These are phyloP conservation scores for Didymosphaeria variabile DNA, from an alignment of 2,329 filamentous ascomycete species.

Conservation along the genomic window DNA sequence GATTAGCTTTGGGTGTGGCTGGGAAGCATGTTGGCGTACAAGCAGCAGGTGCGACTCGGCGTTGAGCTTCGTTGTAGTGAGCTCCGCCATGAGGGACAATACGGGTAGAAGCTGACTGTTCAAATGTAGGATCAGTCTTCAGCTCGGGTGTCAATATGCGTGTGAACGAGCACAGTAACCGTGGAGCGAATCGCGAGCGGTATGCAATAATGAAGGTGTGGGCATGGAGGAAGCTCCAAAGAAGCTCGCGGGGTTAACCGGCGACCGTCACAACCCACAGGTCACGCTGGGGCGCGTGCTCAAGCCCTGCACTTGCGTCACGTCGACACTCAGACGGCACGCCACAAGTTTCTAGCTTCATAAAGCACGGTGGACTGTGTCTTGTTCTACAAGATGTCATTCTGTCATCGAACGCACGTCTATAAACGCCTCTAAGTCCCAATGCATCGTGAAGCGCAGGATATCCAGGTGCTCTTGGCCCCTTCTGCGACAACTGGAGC, in stretches of 20 bases:
- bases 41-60: constrained; percentile 79
- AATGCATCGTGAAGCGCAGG: constrained; percentile 45
- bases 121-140: not conserved
- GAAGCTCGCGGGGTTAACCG: constrained; percentile 27
- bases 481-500: constrained; percentile 43
- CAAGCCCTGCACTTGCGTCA: not conserved
- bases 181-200: not conserved
- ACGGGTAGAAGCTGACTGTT: not conserved
- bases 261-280: constrained; percentile 31
- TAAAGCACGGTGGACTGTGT: not conserved
- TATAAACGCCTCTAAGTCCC: constrained; percentile 51
- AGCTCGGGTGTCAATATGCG: not conserved
- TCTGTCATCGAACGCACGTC: constrained; percentile 45
- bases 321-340: not conserved
- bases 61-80: constrained; percentile 71
- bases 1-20: constrained; percentile 12
- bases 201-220: not conserved
- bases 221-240: constrained; percentile 18
- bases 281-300: constrained; percentile 27
- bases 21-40: constrained; percentile 55
- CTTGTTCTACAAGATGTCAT: constrained; percentile 40
- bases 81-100: constrained; percentile 53
- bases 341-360: too few species aligned
- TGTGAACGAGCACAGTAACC: not conserved
- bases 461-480: constrained; percentile 42